Evolutionary conservation across 129 eudicot genomes (phyloP).

Genomic region (Flaveria robusta): DNA sequence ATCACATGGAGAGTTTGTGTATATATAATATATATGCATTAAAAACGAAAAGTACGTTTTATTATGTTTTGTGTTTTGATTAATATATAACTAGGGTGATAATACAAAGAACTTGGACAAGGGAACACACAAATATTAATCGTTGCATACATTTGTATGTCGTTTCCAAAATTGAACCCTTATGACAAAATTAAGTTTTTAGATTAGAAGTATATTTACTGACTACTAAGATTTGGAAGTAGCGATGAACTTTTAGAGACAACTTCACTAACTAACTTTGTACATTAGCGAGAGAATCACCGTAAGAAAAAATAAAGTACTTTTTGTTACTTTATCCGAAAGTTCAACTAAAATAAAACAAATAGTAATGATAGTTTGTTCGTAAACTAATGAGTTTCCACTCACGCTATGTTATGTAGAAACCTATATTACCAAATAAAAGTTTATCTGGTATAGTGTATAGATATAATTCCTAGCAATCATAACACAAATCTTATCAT

Average conservation of each 20-base stretch:
- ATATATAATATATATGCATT: not conserved
- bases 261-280: not conserved
- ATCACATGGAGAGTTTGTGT: slow-evolving; percentile 21
- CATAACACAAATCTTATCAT: no score
- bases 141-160: not conserved
- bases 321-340: not conserved
- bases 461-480: no score
- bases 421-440: no score
- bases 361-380: no score
- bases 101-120: slow-evolving; percentile 18
- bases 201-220: not conserved
- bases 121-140: not conserved
- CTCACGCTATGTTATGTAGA: no score
- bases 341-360: no score
- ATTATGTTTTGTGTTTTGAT: not conserved
- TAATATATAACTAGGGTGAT: slow-evolving; percentile 5
- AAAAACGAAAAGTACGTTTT: not conserved
- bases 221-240: not conserved
- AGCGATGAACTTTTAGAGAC: not conserved
- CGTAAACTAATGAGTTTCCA: no score
- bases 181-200: not conserved
- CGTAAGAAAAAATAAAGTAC: not conserved
- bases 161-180: not conserved
- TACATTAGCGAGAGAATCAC: not conserved
- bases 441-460: no score